These are phyloP conservation scores for Nakazawaea ernobii DNA, from an alignment of 805 yeast genomes.

Conservation along the genomic window DNA sequence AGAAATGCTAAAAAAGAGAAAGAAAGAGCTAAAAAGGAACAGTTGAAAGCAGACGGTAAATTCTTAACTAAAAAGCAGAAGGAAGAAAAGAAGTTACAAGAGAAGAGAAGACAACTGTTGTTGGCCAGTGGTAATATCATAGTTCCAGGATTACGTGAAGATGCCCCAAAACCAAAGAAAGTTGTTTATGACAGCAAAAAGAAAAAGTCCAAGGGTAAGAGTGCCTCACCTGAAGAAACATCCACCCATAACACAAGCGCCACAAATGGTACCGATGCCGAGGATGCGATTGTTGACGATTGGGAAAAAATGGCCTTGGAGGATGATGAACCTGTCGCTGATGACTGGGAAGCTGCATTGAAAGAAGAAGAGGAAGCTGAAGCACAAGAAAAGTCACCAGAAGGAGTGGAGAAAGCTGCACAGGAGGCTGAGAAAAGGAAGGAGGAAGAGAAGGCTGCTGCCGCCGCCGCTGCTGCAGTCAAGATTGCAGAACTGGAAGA, in stretches of 20 bases:
- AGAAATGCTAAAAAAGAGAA: slow-evolving; percentile 73
- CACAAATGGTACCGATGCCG: slow-evolving; percentile 23
- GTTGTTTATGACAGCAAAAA: slow-evolving; percentile 71
- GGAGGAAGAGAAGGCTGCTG: slow-evolving; percentile 20
- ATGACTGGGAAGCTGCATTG: slow-evolving; percentile 43
- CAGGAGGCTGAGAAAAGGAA: slow-evolving; percentile 23
- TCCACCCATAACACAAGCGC: slow-evolving; percentile 25
- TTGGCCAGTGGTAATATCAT: slow-evolving; percentile 66
- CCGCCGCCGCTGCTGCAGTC: slow-evolving; percentile 18
- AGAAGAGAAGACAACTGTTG: slow-evolving; percentile 83
- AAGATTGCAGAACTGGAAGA: slow-evolving; percentile 14
- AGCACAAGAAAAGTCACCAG: slow-evolving; percentile 25
- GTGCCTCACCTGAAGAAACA: slow-evolving; percentile 29
- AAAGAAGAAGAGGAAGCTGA: slow-evolving; percentile 26
- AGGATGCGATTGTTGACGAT: slow-evolving; percentile 56
- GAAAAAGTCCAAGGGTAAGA: slow-evolving; percentile 31
- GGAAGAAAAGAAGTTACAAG: slow-evolving; percentile 81
- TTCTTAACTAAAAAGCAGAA: slow-evolving; percentile 90
- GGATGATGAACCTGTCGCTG: slow-evolving; percentile 52
- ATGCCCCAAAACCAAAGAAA: slow-evolving; percentile 48
- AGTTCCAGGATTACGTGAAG: slow-evolving; percentile 62
- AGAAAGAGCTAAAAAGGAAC: slow-evolving; percentile 82
- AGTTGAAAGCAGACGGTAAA: slow-evolving; percentile 94
- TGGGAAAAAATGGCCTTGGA: slow-evolving; percentile 74
- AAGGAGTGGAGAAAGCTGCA: slow-evolving; percentile 27